Conservation (phyloP, 2,329 filamentous ascomycete species). For the Cladorrhinum sp. region DNA sequence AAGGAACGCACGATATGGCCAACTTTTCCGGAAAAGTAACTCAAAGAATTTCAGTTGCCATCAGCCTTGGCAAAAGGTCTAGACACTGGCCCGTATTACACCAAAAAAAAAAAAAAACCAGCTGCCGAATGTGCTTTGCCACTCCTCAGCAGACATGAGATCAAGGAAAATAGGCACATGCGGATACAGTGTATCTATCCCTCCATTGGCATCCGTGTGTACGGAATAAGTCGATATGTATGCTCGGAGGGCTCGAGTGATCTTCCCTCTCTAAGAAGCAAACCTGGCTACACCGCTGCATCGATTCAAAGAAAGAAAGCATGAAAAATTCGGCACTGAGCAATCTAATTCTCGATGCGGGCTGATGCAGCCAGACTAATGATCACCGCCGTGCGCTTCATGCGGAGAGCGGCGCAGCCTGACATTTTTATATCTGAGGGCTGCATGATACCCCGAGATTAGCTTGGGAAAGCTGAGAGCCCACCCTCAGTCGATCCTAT, state of each 20-base stretch:
- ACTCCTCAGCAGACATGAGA: not conserved
- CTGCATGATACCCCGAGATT: not conserved
- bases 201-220: not conserved
- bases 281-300: too few species aligned
- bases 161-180: not conserved
- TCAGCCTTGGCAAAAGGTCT: not conserved
- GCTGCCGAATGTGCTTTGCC: not conserved
- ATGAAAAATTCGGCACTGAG: conserved; percentile 9
- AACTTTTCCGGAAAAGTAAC: not conserved
- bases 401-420: conserved; percentile 12
- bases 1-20: not conserved
- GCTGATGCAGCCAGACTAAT: conserved; percentile 16
- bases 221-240: too few species aligned
- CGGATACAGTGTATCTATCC: not conserved
- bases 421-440: conserved; percentile 1
- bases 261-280: not conserved
- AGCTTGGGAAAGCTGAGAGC: not conserved
- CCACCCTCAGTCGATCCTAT: not conserved
- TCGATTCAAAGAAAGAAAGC: not conserved
- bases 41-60: not conserved
- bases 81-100: not conserved
- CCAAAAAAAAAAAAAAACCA: not conserved
- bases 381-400: conserved; percentile 7
- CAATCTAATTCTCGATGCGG: conserved; percentile 10
- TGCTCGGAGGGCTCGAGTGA: not conserved